phyloP scores from a whole-genome alignment of 2,329 filamentous ascomycete species.

The Fusarium beomiforme region DNA sequence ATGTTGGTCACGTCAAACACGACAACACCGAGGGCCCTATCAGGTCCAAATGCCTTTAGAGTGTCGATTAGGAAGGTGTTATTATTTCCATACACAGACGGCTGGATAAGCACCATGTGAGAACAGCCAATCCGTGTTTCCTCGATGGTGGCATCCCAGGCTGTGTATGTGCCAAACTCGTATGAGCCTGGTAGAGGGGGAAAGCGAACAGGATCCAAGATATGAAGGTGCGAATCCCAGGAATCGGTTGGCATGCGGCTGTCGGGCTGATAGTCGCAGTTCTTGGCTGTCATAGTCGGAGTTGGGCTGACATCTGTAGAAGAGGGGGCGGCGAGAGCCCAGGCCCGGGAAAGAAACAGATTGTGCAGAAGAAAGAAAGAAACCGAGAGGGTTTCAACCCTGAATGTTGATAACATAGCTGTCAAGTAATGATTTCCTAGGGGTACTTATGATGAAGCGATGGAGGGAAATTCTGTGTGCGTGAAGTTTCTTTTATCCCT shows the following conservation, averaged over 20 bases:
- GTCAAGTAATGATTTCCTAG: fast-evolving
- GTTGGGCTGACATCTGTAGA: background rate
- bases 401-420: background rate
- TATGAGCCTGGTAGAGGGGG: background rate
- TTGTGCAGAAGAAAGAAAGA: background rate
- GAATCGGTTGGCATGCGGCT: background rate
- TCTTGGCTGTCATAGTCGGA: background rate
- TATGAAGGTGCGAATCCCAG: background rate
- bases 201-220: background rate
- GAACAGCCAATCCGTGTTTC: background rate
- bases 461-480: too few species aligned
- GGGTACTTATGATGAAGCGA: too few species aligned
- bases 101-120: background rate
- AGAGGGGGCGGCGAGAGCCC: background rate
- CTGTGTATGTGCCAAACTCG: background rate
- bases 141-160: background rate
- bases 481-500: too few species aligned
- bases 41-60: background rate
- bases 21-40: background rate
- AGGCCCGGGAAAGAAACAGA: fast-evolving
- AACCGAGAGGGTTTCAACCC: fast-evolving
- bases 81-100: background rate
- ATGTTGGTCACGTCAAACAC: background rate
- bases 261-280: background rate
- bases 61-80: background rate